Evolutionary conservation across 129 eudicot genomes (phyloP).

Genomic region (Erigeron canadensis): DNA sequence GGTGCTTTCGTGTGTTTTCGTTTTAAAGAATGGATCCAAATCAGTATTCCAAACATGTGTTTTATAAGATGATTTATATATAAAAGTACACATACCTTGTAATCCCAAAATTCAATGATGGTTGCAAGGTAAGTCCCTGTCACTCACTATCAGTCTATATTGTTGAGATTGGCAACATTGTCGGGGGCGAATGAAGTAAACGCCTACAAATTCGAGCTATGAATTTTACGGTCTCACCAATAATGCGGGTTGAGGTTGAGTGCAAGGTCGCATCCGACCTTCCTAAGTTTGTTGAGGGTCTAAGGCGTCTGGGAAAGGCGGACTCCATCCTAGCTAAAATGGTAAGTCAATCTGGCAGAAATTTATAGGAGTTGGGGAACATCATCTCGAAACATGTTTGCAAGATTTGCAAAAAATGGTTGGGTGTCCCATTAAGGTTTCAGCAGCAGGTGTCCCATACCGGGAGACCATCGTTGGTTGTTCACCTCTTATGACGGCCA

Average conservation of each 20-base stretch:
- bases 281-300: constrained; percentile 35
- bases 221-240: constrained; percentile 44
- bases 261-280: constrained; percentile 46
- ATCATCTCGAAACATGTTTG: constrained; percentile 43
- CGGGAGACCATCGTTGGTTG: constrained; percentile 42
- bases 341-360: constrained; percentile 36
- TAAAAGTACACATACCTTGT: too few relatives aligned
- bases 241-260: constrained; percentile 47
- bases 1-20: too few relatives aligned
- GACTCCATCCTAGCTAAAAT: constrained; percentile 49
- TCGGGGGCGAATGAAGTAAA: too few relatives aligned
- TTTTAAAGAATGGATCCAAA: too few relatives aligned
- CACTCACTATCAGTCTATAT: too few relatives aligned
- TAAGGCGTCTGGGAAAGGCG: constrained; percentile 31
- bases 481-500: constrained; percentile 39
- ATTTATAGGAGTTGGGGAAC: constrained; percentile 46
- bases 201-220: constrained; percentile 35
- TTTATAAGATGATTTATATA: too few relatives aligned
- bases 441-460: constrained; percentile 40
- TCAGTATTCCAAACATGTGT: too few relatives aligned
- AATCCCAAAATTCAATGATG: too few relatives aligned
- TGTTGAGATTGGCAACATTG: too few relatives aligned
- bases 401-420: constrained; percentile 44
- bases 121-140: too few relatives aligned
- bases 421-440: constrained; percentile 32